Percentiles rank a stretch among this genome's conserved stretches.
These are phyloP conservation scores for Hygrocybe coccinea DNA, from an alignment of 768 basidiomycete genomes.

Conservation along the genomic window DNA sequence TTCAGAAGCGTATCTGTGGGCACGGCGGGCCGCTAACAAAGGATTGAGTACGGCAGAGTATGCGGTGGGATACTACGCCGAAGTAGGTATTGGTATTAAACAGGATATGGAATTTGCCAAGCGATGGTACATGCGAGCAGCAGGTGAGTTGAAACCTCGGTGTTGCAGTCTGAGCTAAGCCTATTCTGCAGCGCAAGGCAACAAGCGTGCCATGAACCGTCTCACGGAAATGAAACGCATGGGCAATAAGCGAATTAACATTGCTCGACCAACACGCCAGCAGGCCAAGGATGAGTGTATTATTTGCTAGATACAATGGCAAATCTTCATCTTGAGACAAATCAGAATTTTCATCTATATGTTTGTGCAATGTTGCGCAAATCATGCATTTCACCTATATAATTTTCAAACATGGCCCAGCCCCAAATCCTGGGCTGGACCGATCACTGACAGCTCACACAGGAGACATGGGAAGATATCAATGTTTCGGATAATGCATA, in stretches of 20 bases:
- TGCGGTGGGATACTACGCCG: conserved; percentile 97
- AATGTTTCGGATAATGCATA: no score
- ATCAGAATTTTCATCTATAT: no score
- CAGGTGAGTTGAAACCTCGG: conserved; percentile 55
- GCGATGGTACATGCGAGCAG: conserved; percentile 98
- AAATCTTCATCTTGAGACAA: no score
- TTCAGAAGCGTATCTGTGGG: conserved; percentile 98
- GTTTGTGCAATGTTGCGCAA: no score
- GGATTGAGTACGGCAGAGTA: conserved; percentile 96
- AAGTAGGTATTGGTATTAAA: conserved; percentile 96
- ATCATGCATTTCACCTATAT: no score
- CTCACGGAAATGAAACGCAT: conserved; percentile 92
- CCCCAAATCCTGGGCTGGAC: no score
- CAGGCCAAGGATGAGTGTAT: conserved; percentile 94
- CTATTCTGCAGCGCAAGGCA: conserved; percentile 75
- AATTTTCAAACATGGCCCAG: no score
- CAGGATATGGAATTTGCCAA: conserved; percentile 94
- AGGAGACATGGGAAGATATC: no score
- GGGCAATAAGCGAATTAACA: conserved; percentile 72
- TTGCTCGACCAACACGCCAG: conserved; percentile 84
- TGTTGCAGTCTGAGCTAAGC: background rate
- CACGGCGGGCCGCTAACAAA: conserved; percentile 91
- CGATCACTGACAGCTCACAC: no score
- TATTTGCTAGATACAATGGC: conserved; percentile 55
- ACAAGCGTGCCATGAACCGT: conserved; percentile 94